Evolutionary conservation across 163 green algal species (phyloP).

Genomic region (Prototheca wickerhamii): DNA sequence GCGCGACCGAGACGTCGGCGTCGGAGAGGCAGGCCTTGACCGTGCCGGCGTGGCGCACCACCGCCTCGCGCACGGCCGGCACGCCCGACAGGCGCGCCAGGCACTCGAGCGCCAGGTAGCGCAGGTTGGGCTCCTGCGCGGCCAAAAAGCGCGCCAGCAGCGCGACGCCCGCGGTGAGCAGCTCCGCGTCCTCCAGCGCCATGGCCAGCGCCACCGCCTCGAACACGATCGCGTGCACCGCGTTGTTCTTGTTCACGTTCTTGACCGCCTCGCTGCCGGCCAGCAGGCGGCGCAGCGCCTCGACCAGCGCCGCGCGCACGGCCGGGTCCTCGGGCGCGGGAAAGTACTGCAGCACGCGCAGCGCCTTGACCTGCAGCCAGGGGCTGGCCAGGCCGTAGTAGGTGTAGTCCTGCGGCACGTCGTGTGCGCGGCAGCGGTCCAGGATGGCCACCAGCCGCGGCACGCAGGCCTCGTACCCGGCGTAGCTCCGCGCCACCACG

Average conservation of each 20-base stretch:
- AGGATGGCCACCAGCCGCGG: constrained; percentile 71
- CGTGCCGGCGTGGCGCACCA: constrained; percentile 44
- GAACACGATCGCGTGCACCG: constrained; percentile 91
- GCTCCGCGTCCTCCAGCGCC: constrained; percentile 64
- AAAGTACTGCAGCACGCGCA: constrained; percentile 94
- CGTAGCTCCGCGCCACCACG: constrained; percentile 59
- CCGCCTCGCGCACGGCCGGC: constrained; percentile 63
- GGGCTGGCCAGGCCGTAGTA: constrained; percentile 97
- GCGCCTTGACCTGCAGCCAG: constrained; percentile 85
- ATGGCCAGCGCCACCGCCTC: constrained; percentile 83
- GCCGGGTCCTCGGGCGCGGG: constrained; percentile 67
- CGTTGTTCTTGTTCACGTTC: constrained; percentile 97
- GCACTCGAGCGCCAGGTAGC: constrained; percentile 88
- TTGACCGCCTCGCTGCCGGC: constrained; percentile 52
- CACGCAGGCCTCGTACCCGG: constrained; percentile 75
- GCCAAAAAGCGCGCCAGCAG: constrained; percentile 76
- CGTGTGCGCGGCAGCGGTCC: constrained; percentile 51
- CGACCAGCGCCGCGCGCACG: constrained; percentile 44
- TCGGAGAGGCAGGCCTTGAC: constrained; percentile 72
- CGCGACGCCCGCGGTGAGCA: constrained; percentile 59
- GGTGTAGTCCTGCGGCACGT: constrained; percentile 85
- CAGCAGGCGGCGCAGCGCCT: constrained; percentile 53
- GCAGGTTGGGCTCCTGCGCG: constrained; percentile 77
- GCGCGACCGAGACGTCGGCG: constrained; percentile 78
- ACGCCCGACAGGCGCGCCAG: constrained; percentile 72